Conservation (phyloP, 495 filamentous ascomycete genomes). For the Talaromyces proteolyticus region DNA sequence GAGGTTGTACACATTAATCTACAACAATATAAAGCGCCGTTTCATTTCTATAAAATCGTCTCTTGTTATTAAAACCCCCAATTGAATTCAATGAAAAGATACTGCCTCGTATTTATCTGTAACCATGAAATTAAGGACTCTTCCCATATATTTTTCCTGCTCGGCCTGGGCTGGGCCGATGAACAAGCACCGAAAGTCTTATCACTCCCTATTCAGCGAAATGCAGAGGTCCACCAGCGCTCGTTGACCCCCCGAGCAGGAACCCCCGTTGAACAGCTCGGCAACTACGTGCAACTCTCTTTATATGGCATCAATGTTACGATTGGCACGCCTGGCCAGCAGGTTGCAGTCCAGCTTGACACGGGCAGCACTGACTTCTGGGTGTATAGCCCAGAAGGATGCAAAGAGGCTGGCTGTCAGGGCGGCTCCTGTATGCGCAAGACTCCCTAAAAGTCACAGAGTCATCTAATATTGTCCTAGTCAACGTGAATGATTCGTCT, state of each 20-base stretch:
- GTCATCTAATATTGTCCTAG: neutral
- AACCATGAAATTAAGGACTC: neutral
- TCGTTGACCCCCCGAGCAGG: neutral
- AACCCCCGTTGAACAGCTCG: neutral
- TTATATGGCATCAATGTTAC: slow-evolving; percentile 55
- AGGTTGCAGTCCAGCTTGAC: slow-evolving; percentile 53
- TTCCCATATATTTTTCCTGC: neutral
- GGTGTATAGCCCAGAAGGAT: slow-evolving; percentile 20
- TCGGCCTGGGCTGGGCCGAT: neutral
- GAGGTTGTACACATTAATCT: too few species aligned
- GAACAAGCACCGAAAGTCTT: neutral
- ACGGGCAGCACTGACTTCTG: slow-evolving; percentile 77
- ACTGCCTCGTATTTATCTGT: too few species aligned
- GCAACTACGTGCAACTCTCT: neutral
- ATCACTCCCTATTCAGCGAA: neutral
- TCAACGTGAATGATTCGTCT: neutral
- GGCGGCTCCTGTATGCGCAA: neutral
- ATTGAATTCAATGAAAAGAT: too few species aligned
- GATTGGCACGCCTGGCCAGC: slow-evolving; percentile 55
- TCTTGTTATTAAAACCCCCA: too few species aligned
- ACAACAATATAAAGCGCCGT: too few species aligned
- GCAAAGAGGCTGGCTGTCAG: neutral
- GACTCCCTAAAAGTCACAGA: neutral
- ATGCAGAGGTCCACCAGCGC: neutral
- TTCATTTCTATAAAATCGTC: too few species aligned